Base-by-base conservation (phyloP, 192 early-diverging fungal genomes). In the Physocladia obscura region DNA sequence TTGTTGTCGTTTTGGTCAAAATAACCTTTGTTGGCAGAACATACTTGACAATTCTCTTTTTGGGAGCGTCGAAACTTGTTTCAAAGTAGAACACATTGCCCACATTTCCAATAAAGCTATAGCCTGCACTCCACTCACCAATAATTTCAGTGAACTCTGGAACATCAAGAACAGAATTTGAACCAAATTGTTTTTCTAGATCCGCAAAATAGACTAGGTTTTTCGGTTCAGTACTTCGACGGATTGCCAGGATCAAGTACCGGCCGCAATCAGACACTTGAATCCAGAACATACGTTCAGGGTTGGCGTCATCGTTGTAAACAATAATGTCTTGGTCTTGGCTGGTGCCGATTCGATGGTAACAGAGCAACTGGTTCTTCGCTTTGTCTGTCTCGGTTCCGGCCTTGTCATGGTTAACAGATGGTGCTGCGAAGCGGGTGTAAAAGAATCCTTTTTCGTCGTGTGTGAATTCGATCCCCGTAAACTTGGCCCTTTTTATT, bases 401-500 rank as follows among this genome's bases (percentile, higher is more conserved):
- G 26, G 78, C 81, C 38, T 79, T 76, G 44, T 62, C 74, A 27
- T 22, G 54, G 24, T 36, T 47, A 27, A 62, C 35, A 8, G 31
- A 31, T 0, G 77, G 81, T 32, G 82, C 71, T 30, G 84, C 77
- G 54, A 79, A 89, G 22, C 79, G 71, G 17, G 47, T 62, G 69
- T 91, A 91, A 67, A 89, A 89, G 68, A 89, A 89, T 0, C 90
- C 90, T 59, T 77, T 81, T 26, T 91, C 89, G 69, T 91, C 89
- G 47, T 84, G 77, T 3, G 88, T 87, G 74, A 84, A 90, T 2
- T 57, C 15, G 37, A 86, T 69, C n/a, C 56, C 15, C 4, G 83
- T 79, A 64, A 87, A 90, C 74, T 88, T 90, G 49, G 76, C 79
- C 85, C 85, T 79, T 21, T 0, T 6, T 21, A 52, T 11, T 47